phyloP scores from a whole-genome alignment of 257 asterid species.

The Solanum rostratum region DNA sequence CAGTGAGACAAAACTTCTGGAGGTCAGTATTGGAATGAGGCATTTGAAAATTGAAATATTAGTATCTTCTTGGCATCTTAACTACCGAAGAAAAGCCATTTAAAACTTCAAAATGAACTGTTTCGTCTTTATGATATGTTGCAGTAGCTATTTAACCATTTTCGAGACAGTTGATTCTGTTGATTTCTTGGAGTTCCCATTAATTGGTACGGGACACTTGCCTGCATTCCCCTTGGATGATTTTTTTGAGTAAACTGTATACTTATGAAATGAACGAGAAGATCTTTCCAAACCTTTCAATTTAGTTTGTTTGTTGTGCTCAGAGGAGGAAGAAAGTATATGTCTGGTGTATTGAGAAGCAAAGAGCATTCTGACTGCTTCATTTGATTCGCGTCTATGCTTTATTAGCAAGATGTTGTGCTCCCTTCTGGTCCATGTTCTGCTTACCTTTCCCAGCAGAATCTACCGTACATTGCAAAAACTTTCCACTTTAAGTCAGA shows the following conservation, averaged over 20 bases:
- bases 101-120: not conserved
- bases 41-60: not conserved
- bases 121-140: not conserved
- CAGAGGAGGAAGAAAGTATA: not conserved
- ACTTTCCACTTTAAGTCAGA: not conserved
- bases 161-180: not conserved
- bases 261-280: not conserved
- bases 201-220: not conserved
- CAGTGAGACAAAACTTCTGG: constrained; percentile 37
- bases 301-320: not conserved
- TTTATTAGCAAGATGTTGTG: not conserved
- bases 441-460: not conserved
- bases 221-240: not conserved
- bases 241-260: not conserved
- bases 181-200: not conserved
- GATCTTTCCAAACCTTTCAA: not conserved
- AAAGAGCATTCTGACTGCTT: not conserved
- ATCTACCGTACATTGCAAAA: not conserved
- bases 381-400: not conserved
- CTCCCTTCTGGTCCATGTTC: not conserved
- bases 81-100: not conserved
- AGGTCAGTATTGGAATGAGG: constrained; percentile 19
- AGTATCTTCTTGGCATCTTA: not conserved
- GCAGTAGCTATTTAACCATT: not conserved
- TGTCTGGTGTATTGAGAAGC: not conserved